These are phyloP conservation scores for Austroboletus eburneus DNA, from an alignment of 768 basidiomycete species.

Conservation along the genomic window DNA sequence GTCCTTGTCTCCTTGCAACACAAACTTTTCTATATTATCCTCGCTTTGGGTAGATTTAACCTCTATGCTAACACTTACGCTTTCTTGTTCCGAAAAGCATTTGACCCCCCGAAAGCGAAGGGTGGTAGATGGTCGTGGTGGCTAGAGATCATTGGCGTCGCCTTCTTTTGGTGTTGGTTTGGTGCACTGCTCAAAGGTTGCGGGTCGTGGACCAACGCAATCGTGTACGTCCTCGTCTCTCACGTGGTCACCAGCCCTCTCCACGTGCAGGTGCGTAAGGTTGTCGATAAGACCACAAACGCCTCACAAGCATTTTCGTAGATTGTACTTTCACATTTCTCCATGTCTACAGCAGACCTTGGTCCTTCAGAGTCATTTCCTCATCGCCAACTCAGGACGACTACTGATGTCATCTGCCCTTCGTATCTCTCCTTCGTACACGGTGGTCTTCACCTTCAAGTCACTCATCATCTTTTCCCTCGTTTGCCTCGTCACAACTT, in stretches of 20 bases:
- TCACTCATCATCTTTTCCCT: slow-evolving; percentile 96
- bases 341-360: slow-evolving; percentile 88
- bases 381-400: slow-evolving; percentile 94
- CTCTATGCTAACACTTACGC: slow-evolving; percentile 85
- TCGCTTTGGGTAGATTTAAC: slow-evolving; percentile 91
- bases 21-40: slow-evolving; percentile 86
- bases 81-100: slow-evolving; percentile 64
- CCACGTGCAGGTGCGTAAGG: slow-evolving; percentile 77
- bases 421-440: slow-evolving; percentile 84
- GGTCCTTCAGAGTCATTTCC: slow-evolving; percentile 90
- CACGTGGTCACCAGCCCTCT: slow-evolving; percentile 85
- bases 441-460: slow-evolving; percentile 96
- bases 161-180: slow-evolving; percentile 92
- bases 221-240: slow-evolving; percentile 79
- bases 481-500: slow-evolving; percentile 93
- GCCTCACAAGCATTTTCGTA: slow-evolving; percentile 24
- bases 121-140: slow-evolving; percentile 78
- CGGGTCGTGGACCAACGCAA: slow-evolving; percentile 63
- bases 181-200: slow-evolving; percentile 63
- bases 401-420: slow-evolving; percentile 90
- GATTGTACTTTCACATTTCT: slow-evolving; percentile 98
- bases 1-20: slow-evolving; percentile 77
- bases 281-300: background rate
- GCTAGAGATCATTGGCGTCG: slow-evolving; percentile 68
- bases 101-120: slow-evolving; percentile 56